Evolutionary conservation across 441 rosid genomes (phyloP).

Genomic region (Corymbia citriodora): DNA sequence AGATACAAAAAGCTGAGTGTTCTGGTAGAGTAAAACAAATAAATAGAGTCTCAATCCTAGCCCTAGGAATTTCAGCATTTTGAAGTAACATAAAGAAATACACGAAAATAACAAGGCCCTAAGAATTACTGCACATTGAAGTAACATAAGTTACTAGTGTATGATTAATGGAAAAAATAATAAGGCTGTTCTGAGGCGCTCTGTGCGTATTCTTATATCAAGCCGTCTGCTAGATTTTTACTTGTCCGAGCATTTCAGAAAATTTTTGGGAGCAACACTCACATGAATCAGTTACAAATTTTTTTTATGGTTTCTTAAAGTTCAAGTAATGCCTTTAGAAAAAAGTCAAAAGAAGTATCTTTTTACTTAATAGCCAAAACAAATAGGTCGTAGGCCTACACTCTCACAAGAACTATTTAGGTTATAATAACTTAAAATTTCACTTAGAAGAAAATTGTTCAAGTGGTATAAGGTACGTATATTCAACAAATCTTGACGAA

Average conservation of each 20-base stretch:
- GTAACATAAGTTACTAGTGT: neutral
- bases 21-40: neutral
- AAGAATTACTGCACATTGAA: neutral
- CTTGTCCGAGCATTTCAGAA: neutral
- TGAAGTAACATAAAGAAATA: neutral
- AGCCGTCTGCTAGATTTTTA: neutral
- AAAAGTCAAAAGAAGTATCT: neutral
- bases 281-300: neutral
- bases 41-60: neutral
- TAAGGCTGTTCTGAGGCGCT: neutral
- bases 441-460: neutral
- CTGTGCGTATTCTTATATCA: neutral
- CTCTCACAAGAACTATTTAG: neutral
- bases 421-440: neutral
- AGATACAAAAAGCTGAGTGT: neutral
- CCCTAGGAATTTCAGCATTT: neutral
- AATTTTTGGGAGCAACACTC: neutral
- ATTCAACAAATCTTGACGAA: neutral
- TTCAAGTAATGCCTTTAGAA: neutral
- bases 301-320: neutral
- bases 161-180: neutral
- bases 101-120: neutral
- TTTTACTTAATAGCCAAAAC: neutral
- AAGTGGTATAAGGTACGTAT: neutral
- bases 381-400: neutral